Evolutionary conservation across 2,329 filamentous ascomycete genomes (phyloP).

Genomic region (Penicillium psychrosexuale): DNA sequence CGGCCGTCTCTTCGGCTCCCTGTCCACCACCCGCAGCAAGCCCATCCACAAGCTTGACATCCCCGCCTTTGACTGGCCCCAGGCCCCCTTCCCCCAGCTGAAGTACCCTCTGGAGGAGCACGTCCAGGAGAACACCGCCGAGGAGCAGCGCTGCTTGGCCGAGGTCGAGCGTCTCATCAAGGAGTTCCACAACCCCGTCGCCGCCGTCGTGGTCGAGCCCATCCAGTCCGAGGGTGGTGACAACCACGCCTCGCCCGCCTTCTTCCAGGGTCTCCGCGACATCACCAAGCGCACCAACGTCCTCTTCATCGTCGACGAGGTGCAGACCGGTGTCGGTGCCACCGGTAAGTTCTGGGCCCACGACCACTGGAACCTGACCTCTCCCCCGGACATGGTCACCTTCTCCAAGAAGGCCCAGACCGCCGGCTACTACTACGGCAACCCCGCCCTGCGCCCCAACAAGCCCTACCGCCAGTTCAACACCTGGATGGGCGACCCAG

Average conservation of each 20-base stretch:
- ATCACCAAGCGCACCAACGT: conserved; percentile 66
- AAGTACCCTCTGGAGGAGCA: conserved; percentile 85
- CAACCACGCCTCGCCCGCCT: conserved; percentile 84
- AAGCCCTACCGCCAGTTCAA: conserved; percentile 96
- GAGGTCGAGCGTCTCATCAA: conserved; percentile 80
- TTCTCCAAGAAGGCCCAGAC: conserved; percentile 96
- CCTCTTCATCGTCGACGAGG: conserved; percentile 88
- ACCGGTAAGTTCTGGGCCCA: conserved; percentile 96
- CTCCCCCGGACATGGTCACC: conserved; percentile 87
- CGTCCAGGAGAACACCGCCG: conserved; percentile 73
- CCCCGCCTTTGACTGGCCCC: conserved; percentile 91
- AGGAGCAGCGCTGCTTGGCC: conserved; percentile 75
- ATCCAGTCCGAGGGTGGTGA: conserved; percentile 93
- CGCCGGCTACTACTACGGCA: conserved; percentile 86
- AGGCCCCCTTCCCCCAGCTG: conserved; percentile 78
- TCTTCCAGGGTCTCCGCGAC: conserved; percentile 80
- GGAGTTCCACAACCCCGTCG: conserved; percentile 73
- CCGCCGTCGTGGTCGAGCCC: conserved; percentile 81
- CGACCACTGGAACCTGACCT: conserved; percentile 81
- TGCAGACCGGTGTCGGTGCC: conserved; percentile 88
- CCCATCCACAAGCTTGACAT: conserved; percentile 94
- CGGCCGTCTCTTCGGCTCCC: conserved; percentile 80
- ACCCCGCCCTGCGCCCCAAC: conserved; percentile 76
- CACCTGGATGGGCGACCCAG: conserved; percentile 95
- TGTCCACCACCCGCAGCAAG: conserved; percentile 89